Conservation (phyloP, 2,329 filamentous ascomycete species). For the Venturia aucupariae region DNA sequence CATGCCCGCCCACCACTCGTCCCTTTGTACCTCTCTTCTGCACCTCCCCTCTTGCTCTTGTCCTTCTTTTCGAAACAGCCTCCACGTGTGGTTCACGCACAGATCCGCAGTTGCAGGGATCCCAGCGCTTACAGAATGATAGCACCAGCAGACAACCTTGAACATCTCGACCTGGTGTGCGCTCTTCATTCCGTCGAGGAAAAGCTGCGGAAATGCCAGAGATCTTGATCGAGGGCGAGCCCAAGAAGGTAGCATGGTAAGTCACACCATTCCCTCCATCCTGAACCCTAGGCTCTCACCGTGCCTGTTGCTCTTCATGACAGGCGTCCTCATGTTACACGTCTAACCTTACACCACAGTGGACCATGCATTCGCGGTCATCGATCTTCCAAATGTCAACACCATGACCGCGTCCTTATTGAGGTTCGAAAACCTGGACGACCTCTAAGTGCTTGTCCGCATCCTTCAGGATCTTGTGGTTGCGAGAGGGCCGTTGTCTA, state of each 20-base stretch:
- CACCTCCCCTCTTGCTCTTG: not conserved
- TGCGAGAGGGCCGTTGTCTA: constrained; percentile 52
- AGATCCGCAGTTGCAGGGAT: constrained; percentile 5
- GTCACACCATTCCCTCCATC: constrained; percentile 23
- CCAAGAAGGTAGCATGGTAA: constrained; percentile 70
- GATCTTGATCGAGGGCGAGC: constrained; percentile 53
- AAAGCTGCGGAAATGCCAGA: constrained; percentile 47
- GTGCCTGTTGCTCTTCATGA: not conserved
- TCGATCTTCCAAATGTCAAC: constrained; percentile 65
- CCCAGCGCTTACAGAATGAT: constrained; percentile 11
- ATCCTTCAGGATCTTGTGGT: constrained; percentile 53
- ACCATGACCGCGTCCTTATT: constrained; percentile 59
- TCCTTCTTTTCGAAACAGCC: not conserved
- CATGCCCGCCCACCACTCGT: not conserved
- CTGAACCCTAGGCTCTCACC: not conserved
- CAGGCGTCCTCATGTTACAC: not conserved
- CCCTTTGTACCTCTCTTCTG: not conserved
- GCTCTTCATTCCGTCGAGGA: not conserved
- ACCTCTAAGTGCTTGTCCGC: constrained; percentile 60
- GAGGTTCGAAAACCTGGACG: constrained; percentile 64
- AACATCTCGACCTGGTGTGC: not conserved
- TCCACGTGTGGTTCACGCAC: not conserved
- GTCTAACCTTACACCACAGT: constrained; percentile 32
- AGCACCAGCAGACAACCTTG: not conserved
- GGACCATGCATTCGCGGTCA: constrained; percentile 68